These are phyloP conservation scores for Saccharata proteae DNA, from an alignment of 2,329 filamentous ascomycete species.

Conservation along the genomic window DNA sequence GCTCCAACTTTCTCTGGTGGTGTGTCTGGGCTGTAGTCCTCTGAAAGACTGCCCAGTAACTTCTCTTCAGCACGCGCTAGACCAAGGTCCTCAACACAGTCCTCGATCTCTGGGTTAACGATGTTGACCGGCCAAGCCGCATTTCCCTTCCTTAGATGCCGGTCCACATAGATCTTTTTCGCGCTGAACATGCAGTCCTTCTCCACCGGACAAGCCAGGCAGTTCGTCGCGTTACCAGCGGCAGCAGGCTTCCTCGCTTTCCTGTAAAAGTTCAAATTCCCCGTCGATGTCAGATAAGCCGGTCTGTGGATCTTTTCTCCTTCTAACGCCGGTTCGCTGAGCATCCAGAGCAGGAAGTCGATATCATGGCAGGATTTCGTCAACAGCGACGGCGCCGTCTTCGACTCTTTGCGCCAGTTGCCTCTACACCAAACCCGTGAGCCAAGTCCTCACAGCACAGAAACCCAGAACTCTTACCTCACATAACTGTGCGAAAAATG, in stretches of 20 bases:
- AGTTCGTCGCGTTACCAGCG: slow-evolving; percentile 75
- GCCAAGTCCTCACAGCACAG: neutral
- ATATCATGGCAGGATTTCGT: slow-evolving; percentile 97
- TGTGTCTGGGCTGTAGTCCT: slow-evolving; percentile 47
- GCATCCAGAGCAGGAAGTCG: slow-evolving; percentile 81
- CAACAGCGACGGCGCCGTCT: slow-evolving; percentile 66
- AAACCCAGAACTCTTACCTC: slow-evolving; percentile 29
- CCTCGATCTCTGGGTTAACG: slow-evolving; percentile 86
- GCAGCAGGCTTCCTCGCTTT: slow-evolving; percentile 60
- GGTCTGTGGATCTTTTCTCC: slow-evolving; percentile 49
- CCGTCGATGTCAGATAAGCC: slow-evolving; percentile 60
- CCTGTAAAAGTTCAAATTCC: slow-evolving; percentile 67
- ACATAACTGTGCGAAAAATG: slow-evolving; percentile 87
- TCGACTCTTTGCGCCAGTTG: slow-evolving; percentile 79
- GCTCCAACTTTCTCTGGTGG: slow-evolving; percentile 35
- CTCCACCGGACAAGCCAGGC: slow-evolving; percentile 66
- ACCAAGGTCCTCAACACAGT: slow-evolving; percentile 42
- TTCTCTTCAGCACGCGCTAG: slow-evolving; percentile 38
- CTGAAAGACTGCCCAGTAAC: slow-evolving; percentile 35
- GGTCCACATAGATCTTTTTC: slow-evolving; percentile 66
- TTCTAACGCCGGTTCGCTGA: slow-evolving; percentile 25
- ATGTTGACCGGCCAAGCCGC: slow-evolving; percentile 75
- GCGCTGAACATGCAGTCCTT: slow-evolving; percentile 73
- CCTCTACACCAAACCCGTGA: slow-evolving; percentile 42
- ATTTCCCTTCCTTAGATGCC: slow-evolving; percentile 54